Base-by-base conservation (phyloP, 2,329 filamentous ascomycete species). In the Talaromyces funiculosus region DNA sequence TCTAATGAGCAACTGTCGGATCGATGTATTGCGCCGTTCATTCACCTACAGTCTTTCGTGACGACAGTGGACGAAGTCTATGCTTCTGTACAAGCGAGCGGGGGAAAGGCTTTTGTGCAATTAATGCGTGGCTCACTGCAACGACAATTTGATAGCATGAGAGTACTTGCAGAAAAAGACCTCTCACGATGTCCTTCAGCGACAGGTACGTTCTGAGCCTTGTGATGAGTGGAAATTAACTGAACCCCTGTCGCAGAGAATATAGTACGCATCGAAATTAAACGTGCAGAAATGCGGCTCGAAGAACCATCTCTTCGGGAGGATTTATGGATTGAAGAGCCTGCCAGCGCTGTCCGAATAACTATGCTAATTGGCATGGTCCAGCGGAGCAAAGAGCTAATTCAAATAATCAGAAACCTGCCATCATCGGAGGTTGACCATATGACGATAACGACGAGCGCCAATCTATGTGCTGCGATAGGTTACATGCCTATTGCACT, bases 311-410 rank as follows among this genome's bases (percentile, higher is more conserved):
- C 59, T 43, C 64, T 67, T 51, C 66, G 61, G 2, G 65, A 66
- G n/a, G 61, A 67, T 40, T 55, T 67, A 10, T 67, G 66, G 66
- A 63, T 38, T 33, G 24, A 38, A 60, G 64, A 67, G 8, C 62
- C 64, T 45, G 38, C 43, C 42, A 62, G 47, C 49, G 22, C 66
- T 53, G 40, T 62, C 59, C 57, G 66, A n/a, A 62, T 38, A 47
- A 60, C 40, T n/a, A 67, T 67, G 66, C 43, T 67, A n/a, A 64
- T 66, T 59, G 42, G 20, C 26, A 55, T 64, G 3, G 64, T 67
- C 54, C 60, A 64, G 26, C 61, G 54, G 47, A 59, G 64, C 60
- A 65, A 64, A 57, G 66, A 66, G 37, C 58, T 67, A 26, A 63
- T 67, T 14, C 56, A 53, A 10, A 60, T 40, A 6, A 59, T 64